A percentile compares a stretch with the other conserved stretches of the same genome.
Evolutionary conservation across 2,329 filamentous ascomycete genomes (phyloP).

Genomic region (Ophiostoma novo-ulmi): DNA sequence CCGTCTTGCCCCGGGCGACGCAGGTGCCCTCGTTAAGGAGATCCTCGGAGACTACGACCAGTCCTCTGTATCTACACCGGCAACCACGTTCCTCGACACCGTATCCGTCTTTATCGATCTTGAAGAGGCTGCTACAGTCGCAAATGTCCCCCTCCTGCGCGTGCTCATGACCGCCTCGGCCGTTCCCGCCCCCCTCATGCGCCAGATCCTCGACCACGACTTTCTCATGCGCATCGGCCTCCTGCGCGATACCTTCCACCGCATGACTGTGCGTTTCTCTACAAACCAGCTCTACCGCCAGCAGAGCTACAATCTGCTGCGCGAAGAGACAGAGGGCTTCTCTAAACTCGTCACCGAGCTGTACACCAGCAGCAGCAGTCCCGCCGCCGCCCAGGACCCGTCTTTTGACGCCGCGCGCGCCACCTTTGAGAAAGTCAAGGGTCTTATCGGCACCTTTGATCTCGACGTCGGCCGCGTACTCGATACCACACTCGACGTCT

Average conservation of each 20-base stretch:
- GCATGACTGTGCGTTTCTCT: conserved; percentile 78
- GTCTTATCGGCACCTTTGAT: conserved; percentile 93
- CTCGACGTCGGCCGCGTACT: conserved; percentile 91
- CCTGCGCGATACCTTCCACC: conserved; percentile 77
- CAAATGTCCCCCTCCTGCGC: conserved; percentile 49
- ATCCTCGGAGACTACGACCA: conserved; percentile 46
- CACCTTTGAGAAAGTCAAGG: conserved; percentile 88
- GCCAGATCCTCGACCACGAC: conserved; percentile 74
- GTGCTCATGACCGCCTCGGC: conserved; percentile 67
- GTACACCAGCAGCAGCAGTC: conserved; percentile 70
- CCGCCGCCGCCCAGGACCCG: conserved; percentile 56
- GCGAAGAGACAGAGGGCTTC: conserved; percentile 95
- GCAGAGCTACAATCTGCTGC: conserved; percentile 90
- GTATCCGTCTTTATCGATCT: conserved; percentile 73
- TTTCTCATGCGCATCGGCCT: conserved; percentile 71
- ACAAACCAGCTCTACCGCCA: conserved; percentile 93
- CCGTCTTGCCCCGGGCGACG: conserved; percentile 61
- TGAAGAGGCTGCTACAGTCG: conserved; percentile 50
- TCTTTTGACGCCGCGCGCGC: conserved; percentile 75
- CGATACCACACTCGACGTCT: conserved; percentile 91
- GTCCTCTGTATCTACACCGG: conserved; percentile 29
- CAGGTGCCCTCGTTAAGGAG: conserved; percentile 67
- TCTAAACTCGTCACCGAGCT: conserved; percentile 94
- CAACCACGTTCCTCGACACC: conserved; percentile 73
- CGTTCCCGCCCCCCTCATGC: conserved; percentile 67